Percentiles rank a stretch among this genome's conserved stretches.
Evolutionary conservation across 1,284 basidiomycete genomes (phyloP).

Genomic region (Schizophyllum commune): DNA sequence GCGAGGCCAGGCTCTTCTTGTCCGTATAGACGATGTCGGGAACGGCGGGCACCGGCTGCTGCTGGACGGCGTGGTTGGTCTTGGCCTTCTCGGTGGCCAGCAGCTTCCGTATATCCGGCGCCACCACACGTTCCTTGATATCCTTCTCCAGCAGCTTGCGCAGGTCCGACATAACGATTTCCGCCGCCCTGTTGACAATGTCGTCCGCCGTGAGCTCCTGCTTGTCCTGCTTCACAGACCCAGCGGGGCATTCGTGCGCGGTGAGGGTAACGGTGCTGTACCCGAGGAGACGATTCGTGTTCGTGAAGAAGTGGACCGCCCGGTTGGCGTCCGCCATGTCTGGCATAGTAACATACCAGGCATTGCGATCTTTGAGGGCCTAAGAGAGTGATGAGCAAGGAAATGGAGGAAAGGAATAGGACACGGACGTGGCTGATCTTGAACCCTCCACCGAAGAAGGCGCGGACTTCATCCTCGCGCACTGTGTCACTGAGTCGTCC

Average conservation of each 20-base stretch:
- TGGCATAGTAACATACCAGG: constrained; percentile 66
- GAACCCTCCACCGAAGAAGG: constrained; percentile 51
- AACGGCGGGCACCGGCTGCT: constrained; percentile 16
- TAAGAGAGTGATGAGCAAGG: constrained; percentile 17
- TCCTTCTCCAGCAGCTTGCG: constrained; percentile 57
- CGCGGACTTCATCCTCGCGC: constrained; percentile 52
- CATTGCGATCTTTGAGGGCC: constrained; percentile 59
- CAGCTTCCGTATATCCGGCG: constrained; percentile 45
- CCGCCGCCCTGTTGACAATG: constrained; percentile 52
- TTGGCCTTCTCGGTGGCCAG: constrained; percentile 43
- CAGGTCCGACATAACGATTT: constrained; percentile 59
- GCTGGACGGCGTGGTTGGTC: constrained; percentile 5
- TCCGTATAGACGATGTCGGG: constrained; percentile 14
- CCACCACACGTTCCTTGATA: constrained; percentile 58
- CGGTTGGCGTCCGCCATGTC: constrained; percentile 44
- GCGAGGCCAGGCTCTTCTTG: constrained; percentile 46
- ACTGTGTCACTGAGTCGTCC: constrained; percentile 42
- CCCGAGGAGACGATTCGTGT: constrained; percentile 35
- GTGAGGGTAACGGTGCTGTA: constrained; percentile 54
- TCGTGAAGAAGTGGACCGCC: neutral
- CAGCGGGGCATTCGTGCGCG: constrained; percentile 44
- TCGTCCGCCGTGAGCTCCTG: constrained; percentile 50
- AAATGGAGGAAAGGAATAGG: constrained; percentile 4
- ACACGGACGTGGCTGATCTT: constrained; percentile 55
- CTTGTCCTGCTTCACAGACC: constrained; percentile 23